Base-by-base conservation (phyloP, 495 filamentous ascomycete genomes). In the Annulohypoxylon nitens region DNA sequence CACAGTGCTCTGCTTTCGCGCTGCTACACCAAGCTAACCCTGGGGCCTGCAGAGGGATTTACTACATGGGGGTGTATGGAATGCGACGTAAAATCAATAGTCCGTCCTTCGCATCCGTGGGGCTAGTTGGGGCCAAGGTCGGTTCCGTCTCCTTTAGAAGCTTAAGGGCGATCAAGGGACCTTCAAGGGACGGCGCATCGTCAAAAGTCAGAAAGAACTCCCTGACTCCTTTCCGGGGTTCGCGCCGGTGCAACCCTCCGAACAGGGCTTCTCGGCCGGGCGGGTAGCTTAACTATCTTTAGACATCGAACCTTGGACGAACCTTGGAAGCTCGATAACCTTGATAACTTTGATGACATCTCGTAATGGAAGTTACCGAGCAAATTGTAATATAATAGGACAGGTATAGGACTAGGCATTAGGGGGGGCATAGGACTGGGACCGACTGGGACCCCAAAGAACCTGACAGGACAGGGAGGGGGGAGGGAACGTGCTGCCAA, bases 131-230 rank as follows among this genome's bases (percentile, higher is more conserved):
- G 26, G 54, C 67, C 54, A 71, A 55, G 51, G 34, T 64, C 72
- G 72, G 67, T 64, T 60, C 72, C 72, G 67, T 68, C n/a, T 64
- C 53, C 51, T 65, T 61, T 66, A 12, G 65, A 64, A 4, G 45
- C 23, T 33, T 58, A 59, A 60, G 36, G n/a, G 23, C 20, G 50
- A 11, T 30, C 23, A 26, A 25, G 16, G 48, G 53, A 36, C 39
- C 33, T 37, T 33, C 53, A 57, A 57, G 53, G 26, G 34, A 62
- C 33, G 23, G 58, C 62, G 43, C 41, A 65, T 54, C 61, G 67
- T 62, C 65, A 57, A 64, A 64, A 67, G 64, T 67, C 67, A 63
- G 67, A 8, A 37, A 61, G 48, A 61, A 57, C 57, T 54, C 45
- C 41, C 57, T 45, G 57, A 57, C 57, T 61, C 45, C 41, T 61